Base-by-base conservation (phyloP, 1,139 yeast genomes). In the Hansenula sp. region DNA sequence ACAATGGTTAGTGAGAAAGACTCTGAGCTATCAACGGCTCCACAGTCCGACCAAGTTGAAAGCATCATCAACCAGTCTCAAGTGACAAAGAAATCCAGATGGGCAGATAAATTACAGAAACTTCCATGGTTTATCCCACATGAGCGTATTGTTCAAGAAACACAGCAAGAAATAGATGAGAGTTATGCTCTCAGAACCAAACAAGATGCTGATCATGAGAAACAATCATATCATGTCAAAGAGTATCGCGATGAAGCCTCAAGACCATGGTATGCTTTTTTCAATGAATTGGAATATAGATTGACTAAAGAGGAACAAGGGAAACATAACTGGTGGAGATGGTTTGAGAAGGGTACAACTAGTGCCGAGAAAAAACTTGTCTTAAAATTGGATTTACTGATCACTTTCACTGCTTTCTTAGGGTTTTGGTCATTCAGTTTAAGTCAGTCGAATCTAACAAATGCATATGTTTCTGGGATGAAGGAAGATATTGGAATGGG, bases 371-470 rank as follows among this genome's bases (percentile, higher is more conserved):
- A 72, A 55, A 62, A 58, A 47, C 66, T 82, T 41, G 65, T 83
- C 41, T 51, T 76, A 53, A 83, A 83, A 55, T 62, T 82, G 42
- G 90, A 83, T 55, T 52, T 81, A 24, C 57, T 80, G 39, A 64
- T 83, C 46, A 73, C 84, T 1, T 65, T 78, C 38, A 80, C 76
- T 57, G 72, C 83, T 3, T 68, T 81, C 56, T 65, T 79, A 62
- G 83, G 81, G 13, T 82, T 79, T 61, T 81, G 84, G 84, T 79
- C 78, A 42, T 81, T 81, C 54, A 78, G 76, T 49, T 64, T 82
- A 45, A 87, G 81, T 57, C 79, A 75, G 46, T 70, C 78, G 21
- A 77, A 78, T 54, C 58, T 80, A 44, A 74, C 72, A 50, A 77
- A 78, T 54, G 85, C 84, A 12, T 81, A 80, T 57, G 77, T 79